phyloP scores from a whole-genome alignment of 2,329 filamentous ascomycete species.

The Trichoderma harzianum region DNA sequence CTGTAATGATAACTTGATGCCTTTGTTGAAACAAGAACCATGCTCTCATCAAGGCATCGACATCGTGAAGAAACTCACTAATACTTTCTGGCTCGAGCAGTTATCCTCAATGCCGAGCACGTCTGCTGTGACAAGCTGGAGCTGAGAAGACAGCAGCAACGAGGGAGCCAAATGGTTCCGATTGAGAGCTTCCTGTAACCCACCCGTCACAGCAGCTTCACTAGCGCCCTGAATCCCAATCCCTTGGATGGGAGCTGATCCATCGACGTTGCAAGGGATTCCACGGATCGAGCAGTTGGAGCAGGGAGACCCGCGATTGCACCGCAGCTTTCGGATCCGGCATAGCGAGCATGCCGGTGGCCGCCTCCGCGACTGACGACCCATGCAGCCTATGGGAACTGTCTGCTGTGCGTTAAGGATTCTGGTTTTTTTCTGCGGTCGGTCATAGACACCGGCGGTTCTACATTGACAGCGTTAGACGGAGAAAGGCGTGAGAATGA shows the following conservation, averaged over 20 bases:
- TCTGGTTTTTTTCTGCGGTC: neutral
- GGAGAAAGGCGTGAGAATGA: neutral
- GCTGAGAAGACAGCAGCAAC: neutral
- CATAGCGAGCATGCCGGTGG: constrained; percentile 7
- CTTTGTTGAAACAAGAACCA: neutral
- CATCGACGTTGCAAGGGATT: neutral
- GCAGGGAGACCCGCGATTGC: constrained; percentile 6
- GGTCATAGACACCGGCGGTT: neutral
- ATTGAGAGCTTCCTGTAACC: constrained; percentile 4
- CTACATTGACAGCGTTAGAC: neutral
- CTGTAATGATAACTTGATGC: neutral
- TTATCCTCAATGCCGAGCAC: neutral
- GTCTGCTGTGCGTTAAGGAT: neutral
- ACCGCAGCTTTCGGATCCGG: constrained; percentile 13
- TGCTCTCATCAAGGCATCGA: neutral
- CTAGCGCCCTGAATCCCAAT: neutral
- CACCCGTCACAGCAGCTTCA: neutral
- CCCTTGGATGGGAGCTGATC: neutral
- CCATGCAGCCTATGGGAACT: neutral
- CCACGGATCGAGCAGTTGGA: constrained; percentile 14
- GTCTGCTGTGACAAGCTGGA: constrained; percentile 8
- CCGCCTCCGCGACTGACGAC: constrained; percentile 1
- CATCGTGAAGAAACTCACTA: neutral
- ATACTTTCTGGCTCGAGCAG: constrained; percentile 3
- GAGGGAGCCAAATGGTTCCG: constrained; percentile 8